phyloP scores from a whole-genome alignment of 352 stramenopile species.

The Globisporangium canariense region DNA sequence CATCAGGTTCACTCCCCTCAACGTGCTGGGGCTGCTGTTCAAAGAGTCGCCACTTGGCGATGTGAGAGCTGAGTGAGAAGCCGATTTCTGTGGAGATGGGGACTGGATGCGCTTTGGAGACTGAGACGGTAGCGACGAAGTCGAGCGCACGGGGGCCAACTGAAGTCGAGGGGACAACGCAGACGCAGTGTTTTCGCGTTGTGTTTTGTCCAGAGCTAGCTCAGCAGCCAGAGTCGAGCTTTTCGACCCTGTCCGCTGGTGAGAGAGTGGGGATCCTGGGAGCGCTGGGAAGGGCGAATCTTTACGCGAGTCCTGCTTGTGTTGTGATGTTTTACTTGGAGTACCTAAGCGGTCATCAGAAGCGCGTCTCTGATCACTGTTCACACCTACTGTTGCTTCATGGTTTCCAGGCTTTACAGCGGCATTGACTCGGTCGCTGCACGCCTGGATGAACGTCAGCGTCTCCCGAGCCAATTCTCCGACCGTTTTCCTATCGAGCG shows the following conservation, averaged over 20 bases:
- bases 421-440: background rate
- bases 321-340: background rate
- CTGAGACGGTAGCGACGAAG: constrained; percentile 8
- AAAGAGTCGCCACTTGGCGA: background rate
- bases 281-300: constrained; percentile 4
- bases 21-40: background rate
- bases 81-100: constrained; percentile 2
- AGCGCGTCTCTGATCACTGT: background rate
- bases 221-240: background rate
- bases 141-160: constrained; percentile 10
- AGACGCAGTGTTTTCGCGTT: background rate
- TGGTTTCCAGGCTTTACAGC: background rate
- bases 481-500: constrained; percentile 44
- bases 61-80: background rate
- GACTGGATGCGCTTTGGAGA: background rate
- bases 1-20: constrained; percentile 31
- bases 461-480: constrained; percentile 61
- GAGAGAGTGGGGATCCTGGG: background rate
- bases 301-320: background rate
- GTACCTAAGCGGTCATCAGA: background rate
- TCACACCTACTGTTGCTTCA: too few relatives aligned
- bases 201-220: background rate
- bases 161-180: background rate
- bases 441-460: constrained; percentile 49
- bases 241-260: background rate